A percentile compares a stretch with the other conserved stretches of the same genome.
Evolutionary conservation across 495 filamentous ascomycete species (phyloP).

Genomic region (Talaromyces proteolyticus): DNA sequence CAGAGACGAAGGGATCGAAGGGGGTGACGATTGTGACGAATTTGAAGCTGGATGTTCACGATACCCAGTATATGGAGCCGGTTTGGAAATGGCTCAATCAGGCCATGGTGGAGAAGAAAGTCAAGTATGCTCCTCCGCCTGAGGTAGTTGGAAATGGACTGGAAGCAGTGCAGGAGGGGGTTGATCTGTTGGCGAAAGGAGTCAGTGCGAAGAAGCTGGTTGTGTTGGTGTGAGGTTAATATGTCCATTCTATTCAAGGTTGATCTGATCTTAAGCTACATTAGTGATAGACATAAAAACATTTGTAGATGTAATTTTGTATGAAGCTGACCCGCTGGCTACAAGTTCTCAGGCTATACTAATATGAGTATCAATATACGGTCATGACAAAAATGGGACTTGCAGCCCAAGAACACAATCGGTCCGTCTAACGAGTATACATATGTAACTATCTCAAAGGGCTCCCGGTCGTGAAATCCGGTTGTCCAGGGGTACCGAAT

Average conservation of each 20-base stretch:
- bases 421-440: too few relatives aligned
- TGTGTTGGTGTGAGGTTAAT: slow-evolving; percentile 15
- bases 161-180: slow-evolving; percentile 30
- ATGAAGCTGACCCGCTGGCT: too few relatives aligned
- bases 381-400: background rate
- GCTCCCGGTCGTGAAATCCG: slow-evolving; percentile 38
- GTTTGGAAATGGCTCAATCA: background rate
- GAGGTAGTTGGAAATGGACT: slow-evolving; percentile 31
- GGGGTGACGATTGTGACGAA: background rate
- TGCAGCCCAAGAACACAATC: too few relatives aligned
- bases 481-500: slow-evolving; percentile 32
- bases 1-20: background rate
- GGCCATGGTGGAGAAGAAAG: slow-evolving; percentile 14
- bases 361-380: background rate
- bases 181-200: slow-evolving; percentile 28
- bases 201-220: slow-evolving; percentile 35
- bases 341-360: too few relatives aligned
- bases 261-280: too few relatives aligned
- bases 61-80: background rate
- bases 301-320: too few relatives aligned
- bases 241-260: too few relatives aligned
- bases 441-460: slow-evolving; percentile 29
- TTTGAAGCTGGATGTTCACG: background rate
- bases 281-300: too few relatives aligned
- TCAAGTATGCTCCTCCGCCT: slow-evolving; percentile 19